phyloP scores from a whole-genome alignment of 306 rosid species.

The Castanospermum australe region DNA sequence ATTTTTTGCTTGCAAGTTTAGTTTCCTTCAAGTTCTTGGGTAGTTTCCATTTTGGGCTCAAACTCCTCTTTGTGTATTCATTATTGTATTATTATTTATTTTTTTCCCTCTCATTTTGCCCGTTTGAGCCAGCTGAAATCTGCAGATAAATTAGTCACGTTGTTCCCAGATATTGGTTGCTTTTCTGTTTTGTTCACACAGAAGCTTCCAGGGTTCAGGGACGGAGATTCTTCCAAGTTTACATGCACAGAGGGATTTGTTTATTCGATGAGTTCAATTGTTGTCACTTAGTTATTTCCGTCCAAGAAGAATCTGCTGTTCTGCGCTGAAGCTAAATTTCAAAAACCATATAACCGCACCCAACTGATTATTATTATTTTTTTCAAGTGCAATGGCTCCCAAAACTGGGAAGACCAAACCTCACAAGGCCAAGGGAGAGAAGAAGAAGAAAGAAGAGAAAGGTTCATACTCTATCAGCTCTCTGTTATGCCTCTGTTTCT shows the following conservation, averaged over 20 bases:
- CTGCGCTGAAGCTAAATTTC: not conserved
- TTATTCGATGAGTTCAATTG: constrained; percentile 37
- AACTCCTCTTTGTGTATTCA: not conserved
- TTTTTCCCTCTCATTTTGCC: not conserved
- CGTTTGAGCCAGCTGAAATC: not conserved
- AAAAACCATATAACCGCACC: not conserved
- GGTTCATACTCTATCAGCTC: constrained; percentile 36
- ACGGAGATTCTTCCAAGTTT: constrained; percentile 14
- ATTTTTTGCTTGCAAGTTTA: not conserved
- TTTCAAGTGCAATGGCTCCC: constrained; percentile 75
- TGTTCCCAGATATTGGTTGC: not conserved
- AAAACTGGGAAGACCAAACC: constrained; percentile 79
- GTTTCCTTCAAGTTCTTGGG: not conserved
- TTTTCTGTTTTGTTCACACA: not conserved
- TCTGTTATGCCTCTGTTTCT: not conserved
- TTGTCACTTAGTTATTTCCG: constrained; percentile 36
- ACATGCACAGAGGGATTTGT: not conserved
- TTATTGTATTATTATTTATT: not conserved
- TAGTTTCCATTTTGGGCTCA: not conserved
- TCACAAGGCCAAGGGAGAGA: constrained; percentile 84
- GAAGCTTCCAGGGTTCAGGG: constrained; percentile 14
- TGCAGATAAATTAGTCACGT: not conserved
- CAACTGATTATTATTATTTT: not conserved
- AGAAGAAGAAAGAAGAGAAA: constrained; percentile 96
- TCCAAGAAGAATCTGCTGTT: constrained; percentile 1